These are phyloP conservation scores for Abelmoschus esculentus DNA, from an alignment of 345 rosid species.

Conservation along the genomic window DNA sequence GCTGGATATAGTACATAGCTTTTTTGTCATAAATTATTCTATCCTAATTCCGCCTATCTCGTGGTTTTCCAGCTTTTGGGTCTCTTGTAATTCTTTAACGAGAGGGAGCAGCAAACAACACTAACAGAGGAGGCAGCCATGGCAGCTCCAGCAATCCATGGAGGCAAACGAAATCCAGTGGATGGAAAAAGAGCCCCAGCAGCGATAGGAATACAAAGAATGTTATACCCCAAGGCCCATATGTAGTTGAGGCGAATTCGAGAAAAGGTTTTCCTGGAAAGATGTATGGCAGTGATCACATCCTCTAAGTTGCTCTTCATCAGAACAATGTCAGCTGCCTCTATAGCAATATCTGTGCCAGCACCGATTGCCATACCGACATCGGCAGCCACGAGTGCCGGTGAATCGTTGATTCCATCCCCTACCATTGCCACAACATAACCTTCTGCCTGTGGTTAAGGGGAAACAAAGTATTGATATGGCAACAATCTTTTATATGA, in stretches of 20 bases:
- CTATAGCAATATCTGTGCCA: slow-evolving; percentile 91
- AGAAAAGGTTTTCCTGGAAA: slow-evolving; percentile 71
- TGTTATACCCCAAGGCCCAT: slow-evolving; percentile 89
- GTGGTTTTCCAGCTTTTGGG: slow-evolving; percentile 54
- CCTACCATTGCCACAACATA: slow-evolving; percentile 87
- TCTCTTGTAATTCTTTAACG: slow-evolving; percentile 62
- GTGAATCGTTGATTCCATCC: slow-evolving; percentile 91
- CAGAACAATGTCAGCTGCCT: slow-evolving; percentile 91
- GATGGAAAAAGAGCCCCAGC: slow-evolving; percentile 75
- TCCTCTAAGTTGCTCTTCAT: slow-evolving; percentile 95
- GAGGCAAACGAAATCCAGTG: slow-evolving; percentile 66
- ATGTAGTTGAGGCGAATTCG: slow-evolving; percentile 85
- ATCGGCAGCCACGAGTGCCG: slow-evolving; percentile 87
- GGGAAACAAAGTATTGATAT: neutral
- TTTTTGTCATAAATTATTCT: slow-evolving; percentile 14
- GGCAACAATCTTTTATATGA: neutral
- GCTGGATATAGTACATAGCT: no score
- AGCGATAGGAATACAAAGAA: slow-evolving; percentile 78
- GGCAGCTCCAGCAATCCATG: slow-evolving; percentile 97
- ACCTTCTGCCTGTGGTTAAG: slow-evolving; percentile 47
- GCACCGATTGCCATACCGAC: slow-evolving; percentile 98
- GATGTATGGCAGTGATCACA: slow-evolving; percentile 86
- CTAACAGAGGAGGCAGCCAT: slow-evolving; percentile 98
- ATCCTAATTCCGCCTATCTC: slow-evolving; percentile 49
- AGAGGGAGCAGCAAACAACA: slow-evolving; percentile 81